These are phyloP conservation scores for Leptographium lundbergii DNA, from an alignment of 2,329 filamentous ascomycete species.

Conservation along the genomic window DNA sequence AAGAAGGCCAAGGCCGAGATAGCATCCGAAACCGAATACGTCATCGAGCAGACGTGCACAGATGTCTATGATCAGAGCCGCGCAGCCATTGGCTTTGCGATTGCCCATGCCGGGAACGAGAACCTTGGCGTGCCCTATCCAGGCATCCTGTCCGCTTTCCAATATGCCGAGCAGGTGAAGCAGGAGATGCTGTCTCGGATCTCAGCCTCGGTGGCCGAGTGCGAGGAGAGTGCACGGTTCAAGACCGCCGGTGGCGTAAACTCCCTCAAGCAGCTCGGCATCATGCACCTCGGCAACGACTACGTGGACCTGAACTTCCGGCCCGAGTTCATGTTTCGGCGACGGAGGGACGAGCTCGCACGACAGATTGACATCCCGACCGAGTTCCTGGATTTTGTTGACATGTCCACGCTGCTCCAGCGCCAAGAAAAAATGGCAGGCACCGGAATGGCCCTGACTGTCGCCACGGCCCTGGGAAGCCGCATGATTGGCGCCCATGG, in stretches of 20 bases:
- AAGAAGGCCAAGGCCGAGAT: slow-evolving; percentile 70
- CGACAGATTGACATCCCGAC: slow-evolving; percentile 79
- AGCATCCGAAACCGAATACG: slow-evolving; percentile 65
- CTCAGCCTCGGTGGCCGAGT: slow-evolving; percentile 60
- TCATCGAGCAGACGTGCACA: slow-evolving; percentile 74
- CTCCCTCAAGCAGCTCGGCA: slow-evolving; percentile 75
- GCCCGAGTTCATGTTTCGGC: slow-evolving; percentile 86
- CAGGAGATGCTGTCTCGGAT: slow-evolving; percentile 85
- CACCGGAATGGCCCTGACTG: slow-evolving; percentile 86
- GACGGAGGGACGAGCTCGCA: slow-evolving; percentile 67
- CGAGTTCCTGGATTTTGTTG: slow-evolving; percentile 88
- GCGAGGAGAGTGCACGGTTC: slow-evolving; percentile 73
- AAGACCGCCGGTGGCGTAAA: slow-evolving; percentile 73
- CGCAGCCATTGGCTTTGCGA: slow-evolving; percentile 59
- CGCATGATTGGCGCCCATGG: slow-evolving; percentile 70
- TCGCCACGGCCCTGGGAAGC: slow-evolving; percentile 74
- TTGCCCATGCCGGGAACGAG: slow-evolving; percentile 60
- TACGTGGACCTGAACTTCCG: slow-evolving; percentile 80
- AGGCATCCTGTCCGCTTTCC: slow-evolving; percentile 71
- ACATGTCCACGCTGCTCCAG: slow-evolving; percentile 70
- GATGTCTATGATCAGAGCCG: slow-evolving; percentile 80
- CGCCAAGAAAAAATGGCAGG: slow-evolving; percentile 90
- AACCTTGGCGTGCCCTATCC: slow-evolving; percentile 78
- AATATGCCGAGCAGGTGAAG: slow-evolving; percentile 89
- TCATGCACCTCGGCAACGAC: slow-evolving; percentile 78